These are phyloP conservation scores for Cercophora newfieldiana DNA, from an alignment of 495 filamentous ascomycete species.

Conservation along the genomic window DNA sequence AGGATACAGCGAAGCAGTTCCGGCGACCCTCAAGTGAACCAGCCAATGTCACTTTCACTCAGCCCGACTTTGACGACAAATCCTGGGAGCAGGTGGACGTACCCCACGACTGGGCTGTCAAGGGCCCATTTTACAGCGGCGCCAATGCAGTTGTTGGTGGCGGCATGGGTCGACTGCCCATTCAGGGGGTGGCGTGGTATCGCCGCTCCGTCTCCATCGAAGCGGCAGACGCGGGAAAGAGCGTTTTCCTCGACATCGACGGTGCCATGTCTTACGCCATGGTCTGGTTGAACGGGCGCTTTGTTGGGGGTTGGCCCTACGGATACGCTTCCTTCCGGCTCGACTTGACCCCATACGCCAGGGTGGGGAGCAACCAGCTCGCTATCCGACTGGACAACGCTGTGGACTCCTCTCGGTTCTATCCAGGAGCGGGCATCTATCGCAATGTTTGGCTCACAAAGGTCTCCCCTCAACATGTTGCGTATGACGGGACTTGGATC, in stretches of 20 bases:
- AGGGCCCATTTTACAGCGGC: constrained; percentile 44
- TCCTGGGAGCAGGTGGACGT: constrained; percentile 24
- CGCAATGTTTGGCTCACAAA: constrained; percentile 53
- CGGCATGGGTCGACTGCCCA: constrained; percentile 58
- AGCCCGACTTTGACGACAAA: constrained; percentile 20
- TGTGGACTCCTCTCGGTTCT: constrained; percentile 48
- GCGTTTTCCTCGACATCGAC: constrained; percentile 49
- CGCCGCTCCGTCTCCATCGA: constrained; percentile 40
- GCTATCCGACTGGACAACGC: constrained; percentile 53
- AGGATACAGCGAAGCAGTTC: constrained; percentile 14
- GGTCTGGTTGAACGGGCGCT: constrained; percentile 52
- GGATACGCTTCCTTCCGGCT: constrained; percentile 52
- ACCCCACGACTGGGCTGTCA: constrained; percentile 55
- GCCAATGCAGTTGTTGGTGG: constrained; percentile 48
- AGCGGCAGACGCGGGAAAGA: constrained; percentile 35
- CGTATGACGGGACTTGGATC: constrained; percentile 47
- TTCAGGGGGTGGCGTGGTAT: constrained; percentile 52
- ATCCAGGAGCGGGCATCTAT: constrained; percentile 53
- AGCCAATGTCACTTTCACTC: constrained; percentile 13
- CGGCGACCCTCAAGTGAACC: constrained; percentile 9
- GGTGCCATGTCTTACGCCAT: constrained; percentile 52
- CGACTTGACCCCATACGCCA: constrained; percentile 48
- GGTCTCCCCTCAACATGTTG: constrained; percentile 43
- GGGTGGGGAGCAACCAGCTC: constrained; percentile 42
- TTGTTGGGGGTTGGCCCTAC: constrained; percentile 54